phyloP scores from a whole-genome alignment of 2,329 filamentous ascomycete genomes.

The Epichloe sibirici region DNA sequence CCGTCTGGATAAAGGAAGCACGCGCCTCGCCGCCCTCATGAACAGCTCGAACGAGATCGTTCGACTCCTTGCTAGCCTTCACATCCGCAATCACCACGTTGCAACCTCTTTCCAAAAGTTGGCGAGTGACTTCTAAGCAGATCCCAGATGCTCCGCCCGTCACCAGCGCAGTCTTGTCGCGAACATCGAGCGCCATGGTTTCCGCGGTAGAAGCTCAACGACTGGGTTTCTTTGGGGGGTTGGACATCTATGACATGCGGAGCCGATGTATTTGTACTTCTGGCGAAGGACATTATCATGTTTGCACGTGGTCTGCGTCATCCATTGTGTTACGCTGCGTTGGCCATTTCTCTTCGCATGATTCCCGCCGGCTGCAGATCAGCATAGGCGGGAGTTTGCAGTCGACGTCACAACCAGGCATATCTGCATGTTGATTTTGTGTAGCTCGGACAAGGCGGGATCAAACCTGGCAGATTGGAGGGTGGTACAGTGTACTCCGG shows the following conservation, averaged over 20 bases:
- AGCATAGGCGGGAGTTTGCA: no score
- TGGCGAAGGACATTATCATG: no score
- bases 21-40: slow-evolving; percentile 9
- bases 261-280: no score
- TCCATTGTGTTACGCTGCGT: no score
- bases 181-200: slow-evolving; percentile 7
- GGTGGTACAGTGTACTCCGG: no score
- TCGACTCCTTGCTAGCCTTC: slow-evolving; percentile 20
- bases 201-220: neutral
- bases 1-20: slow-evolving; percentile 23
- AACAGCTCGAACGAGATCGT: neutral
- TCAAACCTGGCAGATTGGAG: no score
- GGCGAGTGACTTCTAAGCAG: slow-evolving; percentile 22
- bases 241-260: neutral
- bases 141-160: slow-evolving; percentile 15
- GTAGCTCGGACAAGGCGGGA: no score
- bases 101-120: slow-evolving; percentile 21
- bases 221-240: neutral
- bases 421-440: no score
- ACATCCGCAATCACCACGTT: slow-evolving; percentile 27
- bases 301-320: no score
- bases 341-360: no score
- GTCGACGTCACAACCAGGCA: no score
- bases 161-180: slow-evolving; percentile 6
- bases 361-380: no score